These are phyloP conservation scores for Cyclostephanos tholiformis DNA, from an alignment of 108 stramenopile genomes.

Conservation along the genomic window DNA sequence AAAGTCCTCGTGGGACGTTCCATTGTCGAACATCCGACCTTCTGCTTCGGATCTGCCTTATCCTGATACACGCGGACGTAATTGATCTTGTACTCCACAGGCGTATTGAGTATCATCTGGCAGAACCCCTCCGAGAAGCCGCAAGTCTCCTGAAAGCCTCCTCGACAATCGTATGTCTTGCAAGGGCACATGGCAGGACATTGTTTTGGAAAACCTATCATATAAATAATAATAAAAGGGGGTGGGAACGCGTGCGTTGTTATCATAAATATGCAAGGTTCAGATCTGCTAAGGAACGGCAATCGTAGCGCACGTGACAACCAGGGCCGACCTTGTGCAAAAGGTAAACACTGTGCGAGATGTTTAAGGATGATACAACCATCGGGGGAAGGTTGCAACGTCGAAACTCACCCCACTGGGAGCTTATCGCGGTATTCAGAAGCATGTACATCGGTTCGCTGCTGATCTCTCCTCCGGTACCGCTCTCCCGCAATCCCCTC, in stretches of 20 bases:
- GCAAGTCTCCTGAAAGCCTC: constrained; percentile 77
- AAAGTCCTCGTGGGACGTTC: constrained; percentile 88
- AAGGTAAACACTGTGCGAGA: too few relatives aligned
- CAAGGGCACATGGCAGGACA: constrained; percentile 80
- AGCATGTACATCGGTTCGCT: constrained; percentile 93
- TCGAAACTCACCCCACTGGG: constrained; percentile 83
- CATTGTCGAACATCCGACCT: constrained; percentile 88
- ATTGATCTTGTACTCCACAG: constrained; percentile 80
- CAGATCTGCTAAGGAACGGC: too few relatives aligned
- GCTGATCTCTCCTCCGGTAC: constrained; percentile 84
- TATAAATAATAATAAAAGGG: background rate
- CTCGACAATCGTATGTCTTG: constrained; percentile 83
- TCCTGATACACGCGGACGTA: constrained; percentile 92
- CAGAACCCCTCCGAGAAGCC: constrained; percentile 92
- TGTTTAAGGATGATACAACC: too few relatives aligned
- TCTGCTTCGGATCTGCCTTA: constrained; percentile 72
- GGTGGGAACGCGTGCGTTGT: background rate
- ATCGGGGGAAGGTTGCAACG: too few relatives aligned
- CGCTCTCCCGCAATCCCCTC: constrained; percentile 52
- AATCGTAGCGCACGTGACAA: too few relatives aligned
- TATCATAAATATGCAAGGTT: too few relatives aligned
- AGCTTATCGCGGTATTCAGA: constrained; percentile 93
- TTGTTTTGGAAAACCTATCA: constrained; percentile 62
- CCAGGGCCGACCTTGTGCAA: too few relatives aligned
- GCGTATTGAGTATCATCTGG: constrained; percentile 67